A percentile compares a stretch with the other conserved stretches of the same genome.
phyloP scores from a whole-genome alignment of 192 early-diverging fungal species.

The Entomortierella chlamydospora region DNA sequence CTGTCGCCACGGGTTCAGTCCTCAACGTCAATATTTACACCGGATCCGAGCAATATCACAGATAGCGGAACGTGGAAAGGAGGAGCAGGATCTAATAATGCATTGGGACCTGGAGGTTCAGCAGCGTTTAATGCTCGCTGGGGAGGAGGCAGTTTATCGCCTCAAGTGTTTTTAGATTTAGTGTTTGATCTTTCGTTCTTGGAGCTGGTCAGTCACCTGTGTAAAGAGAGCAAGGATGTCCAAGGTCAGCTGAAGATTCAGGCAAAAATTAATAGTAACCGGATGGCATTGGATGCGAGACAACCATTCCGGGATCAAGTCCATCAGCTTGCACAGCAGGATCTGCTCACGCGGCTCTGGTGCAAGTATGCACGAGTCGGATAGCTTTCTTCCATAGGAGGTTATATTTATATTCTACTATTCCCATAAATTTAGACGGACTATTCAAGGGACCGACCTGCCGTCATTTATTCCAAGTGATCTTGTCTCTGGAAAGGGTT shows the following conservation, averaged over 20 bases:
- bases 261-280: slow-evolving; percentile 26
- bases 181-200: slow-evolving; percentile 32
- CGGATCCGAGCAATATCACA: background rate
- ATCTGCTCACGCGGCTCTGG: slow-evolving; percentile 34
- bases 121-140: background rate
- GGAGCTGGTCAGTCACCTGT: slow-evolving; percentile 32
- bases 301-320: slow-evolving; percentile 41
- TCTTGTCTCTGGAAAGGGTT: no score
- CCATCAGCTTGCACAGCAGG: slow-evolving; percentile 27
- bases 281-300: slow-evolving; percentile 39
- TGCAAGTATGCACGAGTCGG: slow-evolving; percentile 29
- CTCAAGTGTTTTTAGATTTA: slow-evolving; percentile 29
- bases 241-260: slow-evolving; percentile 10
- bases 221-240: slow-evolving; percentile 23
- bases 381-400: background rate
- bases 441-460: no score
- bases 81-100: background rate
- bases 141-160: background rate
- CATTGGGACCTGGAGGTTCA: background rate
- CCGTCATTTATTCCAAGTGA: no score
- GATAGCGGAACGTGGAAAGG: background rate
- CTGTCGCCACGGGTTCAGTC: slow-evolving; percentile 8
- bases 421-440: background rate
- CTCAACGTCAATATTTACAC: slow-evolving; percentile 9
- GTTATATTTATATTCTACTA: background rate